Percentiles rank a stretch among this genome's conserved stretches.
Evolutionary conservation across 2,329 filamentous ascomycete species (phyloP).

Genomic region (Penicillium sp.): DNA sequence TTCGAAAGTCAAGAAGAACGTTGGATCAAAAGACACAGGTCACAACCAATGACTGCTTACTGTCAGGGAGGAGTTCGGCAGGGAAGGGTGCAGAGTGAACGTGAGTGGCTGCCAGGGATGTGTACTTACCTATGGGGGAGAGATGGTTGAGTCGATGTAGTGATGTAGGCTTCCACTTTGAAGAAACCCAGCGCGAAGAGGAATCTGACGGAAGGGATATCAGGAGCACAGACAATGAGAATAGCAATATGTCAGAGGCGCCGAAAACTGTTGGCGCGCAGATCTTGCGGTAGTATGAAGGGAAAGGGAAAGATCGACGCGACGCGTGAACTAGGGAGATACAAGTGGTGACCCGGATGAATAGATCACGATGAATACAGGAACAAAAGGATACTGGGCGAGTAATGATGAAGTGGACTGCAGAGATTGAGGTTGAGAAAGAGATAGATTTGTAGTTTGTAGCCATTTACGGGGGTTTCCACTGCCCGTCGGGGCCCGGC

Average conservation of each 20-base stretch:
- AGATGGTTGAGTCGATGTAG: conserved; percentile 19
- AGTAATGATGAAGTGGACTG: conserved; percentile 9
- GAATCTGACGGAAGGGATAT: not conserved
- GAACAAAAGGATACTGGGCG: conserved; percentile 1
- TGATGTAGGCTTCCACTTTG: conserved; percentile 6
- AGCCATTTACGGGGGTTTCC: conserved; percentile 3
- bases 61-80: conserved; percentile 7
- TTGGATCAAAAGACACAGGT: not conserved
- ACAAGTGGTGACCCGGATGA: conserved; percentile 1
- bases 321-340: conserved; percentile 13
- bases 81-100: conserved; percentile 17
- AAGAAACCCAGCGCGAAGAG: conserved; percentile 13
- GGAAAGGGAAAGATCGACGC: conserved; percentile 15
- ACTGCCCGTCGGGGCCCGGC: conserved; percentile 4
- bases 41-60: conserved; percentile 8
- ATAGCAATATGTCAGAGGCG: conserved; percentile 1
- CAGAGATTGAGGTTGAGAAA: conserved; percentile 22
- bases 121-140: conserved; percentile 18
- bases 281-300: conserved; percentile 15
- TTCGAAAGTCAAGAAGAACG: conserved; percentile 1
- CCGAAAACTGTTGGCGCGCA: conserved; percentile 12
- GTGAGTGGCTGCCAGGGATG: conserved; percentile 36
- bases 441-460: conserved; percentile 30
- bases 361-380: conserved; percentile 1
- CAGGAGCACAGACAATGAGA: conserved; percentile 1